Percentiles rank a stretch among this genome's conserved stretches.
These are phyloP conservation scores for Pseudogymnoascus sp. DNA, from an alignment of 2,329 filamentous ascomycete species.

Conservation along the genomic window DNA sequence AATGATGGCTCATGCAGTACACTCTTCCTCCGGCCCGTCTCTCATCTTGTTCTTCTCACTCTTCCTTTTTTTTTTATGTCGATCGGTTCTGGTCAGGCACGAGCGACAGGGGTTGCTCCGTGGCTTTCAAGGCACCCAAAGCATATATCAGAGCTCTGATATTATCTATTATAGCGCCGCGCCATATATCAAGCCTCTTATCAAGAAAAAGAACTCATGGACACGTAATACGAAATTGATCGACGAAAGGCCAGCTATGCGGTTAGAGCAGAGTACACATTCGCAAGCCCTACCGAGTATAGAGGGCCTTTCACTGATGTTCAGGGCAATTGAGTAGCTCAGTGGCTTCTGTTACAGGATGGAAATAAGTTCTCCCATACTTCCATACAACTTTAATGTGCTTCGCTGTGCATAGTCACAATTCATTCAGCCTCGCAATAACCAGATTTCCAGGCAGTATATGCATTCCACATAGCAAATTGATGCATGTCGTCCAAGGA, in stretches of 20 bases:
- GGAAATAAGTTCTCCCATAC: background rate
- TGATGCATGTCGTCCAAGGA: conserved; percentile 1
- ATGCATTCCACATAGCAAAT: background rate
- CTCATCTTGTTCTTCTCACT: background rate
- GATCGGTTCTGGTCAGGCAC: background rate
- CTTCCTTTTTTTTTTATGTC: background rate
- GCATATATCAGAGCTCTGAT: background rate
- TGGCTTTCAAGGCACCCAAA: background rate
- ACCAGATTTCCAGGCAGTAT: background rate
- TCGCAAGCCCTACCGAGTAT: background rate
- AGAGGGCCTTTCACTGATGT: background rate
- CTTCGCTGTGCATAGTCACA: background rate
- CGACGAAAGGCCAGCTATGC: background rate
- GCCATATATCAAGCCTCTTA: conserved; percentile 1
- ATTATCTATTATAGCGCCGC: background rate
- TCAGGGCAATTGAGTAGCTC: background rate
- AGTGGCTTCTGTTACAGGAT: background rate
- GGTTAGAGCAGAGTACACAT: background rate
- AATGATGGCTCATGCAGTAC: background rate
- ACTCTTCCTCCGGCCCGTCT: background rate
- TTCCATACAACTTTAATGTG: background rate
- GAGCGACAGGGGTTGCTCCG: background rate
- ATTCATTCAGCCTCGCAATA: background rate
- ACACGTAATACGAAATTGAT: background rate
- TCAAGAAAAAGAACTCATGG: background rate